Evolutionary conservation across 2,329 filamentous ascomycete species (phyloP).

Genomic region (Claviceps pazoutovae): DNA sequence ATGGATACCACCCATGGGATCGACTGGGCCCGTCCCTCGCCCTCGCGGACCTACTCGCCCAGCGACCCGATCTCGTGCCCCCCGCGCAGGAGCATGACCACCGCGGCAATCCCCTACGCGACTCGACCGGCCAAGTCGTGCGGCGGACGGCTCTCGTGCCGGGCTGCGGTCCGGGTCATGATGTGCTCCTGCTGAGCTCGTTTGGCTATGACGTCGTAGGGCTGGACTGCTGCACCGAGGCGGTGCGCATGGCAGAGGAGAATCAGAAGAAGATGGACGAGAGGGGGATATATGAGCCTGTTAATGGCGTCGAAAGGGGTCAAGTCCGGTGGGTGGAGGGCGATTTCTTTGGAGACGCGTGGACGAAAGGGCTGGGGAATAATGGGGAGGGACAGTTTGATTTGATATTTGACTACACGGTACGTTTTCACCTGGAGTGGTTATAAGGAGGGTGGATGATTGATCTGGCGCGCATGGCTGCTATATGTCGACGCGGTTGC

Average conservation of each 20-base stretch:
- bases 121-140: slow-evolving; percentile 10
- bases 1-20: slow-evolving; percentile 39
- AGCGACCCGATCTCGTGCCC: slow-evolving; percentile 31
- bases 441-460: no score
- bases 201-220: slow-evolving; percentile 69
- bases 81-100: slow-evolving; percentile 19
- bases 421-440: slow-evolving; percentile 12
- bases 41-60: slow-evolving; percentile 36
- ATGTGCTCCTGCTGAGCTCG: slow-evolving; percentile 60
- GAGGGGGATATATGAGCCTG: slow-evolving; percentile 28
- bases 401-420: slow-evolving; percentile 50
- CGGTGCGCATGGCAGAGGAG: slow-evolving; percentile 30
- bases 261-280: slow-evolving; percentile 26
- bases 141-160: slow-evolving; percentile 50
- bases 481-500: no score
- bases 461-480: no score
- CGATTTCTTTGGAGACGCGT: slow-evolving; percentile 54
- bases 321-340: slow-evolving; percentile 40
- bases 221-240: slow-evolving; percentile 47
- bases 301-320: slow-evolving; percentile 30
- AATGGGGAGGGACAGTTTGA: slow-evolving; percentile 43
- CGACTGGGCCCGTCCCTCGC: slow-evolving; percentile 38
- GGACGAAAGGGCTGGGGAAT: slow-evolving; percentile 30
- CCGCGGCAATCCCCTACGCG: slow-evolving; percentile 13
- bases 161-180: slow-evolving; percentile 71